Evolutionary conservation across 352 stramenopile genomes (phyloP).

Genomic region (Paralagenidium karlingii): DNA sequence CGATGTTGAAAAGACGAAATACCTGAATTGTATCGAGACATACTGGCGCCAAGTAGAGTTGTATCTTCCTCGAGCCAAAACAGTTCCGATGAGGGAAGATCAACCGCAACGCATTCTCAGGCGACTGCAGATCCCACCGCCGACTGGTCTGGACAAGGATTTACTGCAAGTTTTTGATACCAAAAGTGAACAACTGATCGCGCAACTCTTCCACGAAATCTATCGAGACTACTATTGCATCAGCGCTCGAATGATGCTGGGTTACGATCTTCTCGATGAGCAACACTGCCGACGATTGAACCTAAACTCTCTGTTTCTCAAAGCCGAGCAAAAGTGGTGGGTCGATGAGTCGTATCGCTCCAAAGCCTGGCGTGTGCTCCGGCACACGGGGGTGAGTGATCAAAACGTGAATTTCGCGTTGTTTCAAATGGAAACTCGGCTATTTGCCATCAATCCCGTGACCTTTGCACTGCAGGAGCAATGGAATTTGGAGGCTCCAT

Average conservation of each 20-base stretch:
- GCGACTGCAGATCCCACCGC: conserved; percentile 54
- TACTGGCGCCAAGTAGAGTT: conserved; percentile 76
- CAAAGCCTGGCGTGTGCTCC: conserved; percentile 65
- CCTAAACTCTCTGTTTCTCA: conserved; percentile 74
- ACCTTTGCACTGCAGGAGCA: conserved; percentile 82
- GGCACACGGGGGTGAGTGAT: conserved; percentile 58
- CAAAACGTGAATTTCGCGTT: conserved; percentile 12
- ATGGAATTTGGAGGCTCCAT: conserved; percentile 65
- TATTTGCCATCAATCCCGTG: conserved; percentile 69
- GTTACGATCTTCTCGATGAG: conserved; percentile 81
- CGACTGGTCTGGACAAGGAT: conserved; percentile 22
- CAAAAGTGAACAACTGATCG: conserved; percentile 50
- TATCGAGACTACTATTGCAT: conserved; percentile 71
- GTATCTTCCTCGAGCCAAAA: conserved; percentile 31
- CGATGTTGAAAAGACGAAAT: conserved; percentile 60
- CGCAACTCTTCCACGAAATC: conserved; percentile 62
- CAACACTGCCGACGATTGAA: conserved; percentile 50
- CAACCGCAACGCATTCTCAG: conserved; percentile 45
- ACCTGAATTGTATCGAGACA: conserved; percentile 66
- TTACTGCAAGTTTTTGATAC: conserved; percentile 41
- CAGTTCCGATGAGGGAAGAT: conserved; percentile 48
- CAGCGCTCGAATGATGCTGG: conserved; percentile 66
- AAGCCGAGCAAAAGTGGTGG: conserved; percentile 81
- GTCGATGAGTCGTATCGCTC: conserved; percentile 57
- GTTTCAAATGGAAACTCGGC: neutral